A percentile compares a stretch with the other conserved stretches of the same genome.
phyloP scores from a whole-genome alignment of 495 filamentous ascomycete genomes.

The Tirmania nivea region DNA sequence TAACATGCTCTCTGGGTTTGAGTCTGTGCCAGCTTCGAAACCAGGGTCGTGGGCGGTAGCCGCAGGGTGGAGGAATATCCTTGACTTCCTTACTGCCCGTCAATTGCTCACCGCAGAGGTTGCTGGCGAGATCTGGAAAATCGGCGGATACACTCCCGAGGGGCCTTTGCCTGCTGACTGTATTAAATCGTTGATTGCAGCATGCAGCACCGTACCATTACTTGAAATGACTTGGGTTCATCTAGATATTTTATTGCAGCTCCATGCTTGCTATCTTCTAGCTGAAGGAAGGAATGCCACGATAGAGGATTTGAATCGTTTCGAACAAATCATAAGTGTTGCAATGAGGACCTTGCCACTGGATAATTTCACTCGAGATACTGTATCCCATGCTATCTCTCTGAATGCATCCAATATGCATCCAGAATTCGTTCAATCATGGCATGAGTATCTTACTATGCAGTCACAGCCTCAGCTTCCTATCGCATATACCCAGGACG shows the following conservation, averaged over 20 bases:
- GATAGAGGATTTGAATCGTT: not conserved
- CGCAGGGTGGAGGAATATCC: constrained; percentile 36
- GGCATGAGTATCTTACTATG: not conserved
- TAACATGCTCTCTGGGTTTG: constrained; percentile 54
- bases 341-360: not conserved
- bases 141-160: not conserved
- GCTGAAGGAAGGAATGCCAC: not conserved
- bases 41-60: constrained; percentile 36
- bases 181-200: not conserved
- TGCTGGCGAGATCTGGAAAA: constrained; percentile 10
- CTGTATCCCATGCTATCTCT: not conserved
- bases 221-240: not conserved
- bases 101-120: constrained; percentile 25
- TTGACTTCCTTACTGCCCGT: constrained; percentile 37
- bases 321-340: not conserved
- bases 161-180: not conserved
- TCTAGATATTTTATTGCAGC: not conserved
- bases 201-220: not conserved
- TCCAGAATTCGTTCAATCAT: not conserved
- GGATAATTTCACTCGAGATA: not conserved
- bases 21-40: constrained; percentile 24
- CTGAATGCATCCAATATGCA: not conserved
- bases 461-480: not conserved
- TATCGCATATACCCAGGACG: constrained; percentile 9
- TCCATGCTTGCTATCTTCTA: not conserved